Base-by-base conservation (phyloP, 2,329 filamentous ascomycete genomes). In the Aureobasidium mangrovei region DNA sequence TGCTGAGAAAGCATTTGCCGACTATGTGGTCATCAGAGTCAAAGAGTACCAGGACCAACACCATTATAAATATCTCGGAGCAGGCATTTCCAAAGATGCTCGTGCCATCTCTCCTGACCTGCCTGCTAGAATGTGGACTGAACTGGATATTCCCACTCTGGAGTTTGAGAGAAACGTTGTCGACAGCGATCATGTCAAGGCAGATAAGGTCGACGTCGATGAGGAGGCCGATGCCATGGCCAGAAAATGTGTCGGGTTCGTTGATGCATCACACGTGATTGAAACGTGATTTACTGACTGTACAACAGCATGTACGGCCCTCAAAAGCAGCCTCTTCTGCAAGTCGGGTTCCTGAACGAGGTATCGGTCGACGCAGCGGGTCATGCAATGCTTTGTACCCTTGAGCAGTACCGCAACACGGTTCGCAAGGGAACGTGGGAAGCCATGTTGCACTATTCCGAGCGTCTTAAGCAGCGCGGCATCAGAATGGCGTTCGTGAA, bases 151-250 rank as follows among this genome's bases (percentile, higher is more conserved):
- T 55, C 79, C 91, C 2, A 84, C 86, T 1, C 74, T 91, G 39
- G 78, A 85, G 3, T 75, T 89, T 18, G 26, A 49, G 12, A 59
- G 59, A 29, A 81, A 82, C 64, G 71, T 76, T 18, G 77, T 89
- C 6, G 87, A 90, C 61, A 86, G 91, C 65, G 83, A 88, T 67
- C 85, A 86, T 2, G 85, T 91, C 65, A 85, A 84, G 0, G 86
- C 88, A 77, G 83, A 54, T 59, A 59, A 61, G 35, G 81, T 82
- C 64, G 72, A 76, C n/a, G 77, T 90, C 4, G 88, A 91, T 62
- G 88, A 93, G 65, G 83, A 90, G 67, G 86, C 88, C 1, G 88
- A 91, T 65, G 86, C 84, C 0, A 86, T 91, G 79, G 84, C 84
- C 1, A 77, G 88, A 58, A 91, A 90, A 72, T 88, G 85, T 66